These are phyloP conservation scores for Trapa incisa DNA, from an alignment of 345 rosid genomes.

Conservation along the genomic window DNA sequence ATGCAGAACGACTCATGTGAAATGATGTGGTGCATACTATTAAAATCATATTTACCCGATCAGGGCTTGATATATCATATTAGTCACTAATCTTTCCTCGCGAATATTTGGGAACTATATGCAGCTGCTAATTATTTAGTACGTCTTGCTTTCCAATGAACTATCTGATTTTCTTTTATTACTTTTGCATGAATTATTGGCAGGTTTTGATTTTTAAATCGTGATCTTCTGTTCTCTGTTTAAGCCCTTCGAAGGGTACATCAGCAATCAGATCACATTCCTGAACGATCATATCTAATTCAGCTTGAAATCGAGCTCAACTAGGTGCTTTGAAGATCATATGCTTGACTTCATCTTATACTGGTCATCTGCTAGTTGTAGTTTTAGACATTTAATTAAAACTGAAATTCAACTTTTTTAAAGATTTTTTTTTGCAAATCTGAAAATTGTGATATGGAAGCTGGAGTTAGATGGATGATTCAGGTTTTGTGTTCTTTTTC, in stretches of 20 bases:
- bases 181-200: neutral
- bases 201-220: neutral
- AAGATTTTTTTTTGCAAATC: neutral
- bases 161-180: neutral
- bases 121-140: neutral
- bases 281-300: neutral
- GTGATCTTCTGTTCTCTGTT: neutral
- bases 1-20: neutral
- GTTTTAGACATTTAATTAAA: neutral
- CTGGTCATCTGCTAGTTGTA: neutral
- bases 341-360: neutral
- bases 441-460: neutral
- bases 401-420: neutral
- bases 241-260: neutral
- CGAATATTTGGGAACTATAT: neutral
- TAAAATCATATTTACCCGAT: neutral
- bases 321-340: neutral
- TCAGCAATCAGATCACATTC: neutral
- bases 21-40: neutral
- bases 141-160: neutral
- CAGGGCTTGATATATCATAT: neutral
- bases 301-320: neutral
- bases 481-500: neutral
- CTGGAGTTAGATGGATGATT: neutral
- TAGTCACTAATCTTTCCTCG: neutral